These are phyloP conservation scores for Pouteria campechiana DNA, from an alignment of 179 eudicot genomes.

Conservation along the genomic window DNA sequence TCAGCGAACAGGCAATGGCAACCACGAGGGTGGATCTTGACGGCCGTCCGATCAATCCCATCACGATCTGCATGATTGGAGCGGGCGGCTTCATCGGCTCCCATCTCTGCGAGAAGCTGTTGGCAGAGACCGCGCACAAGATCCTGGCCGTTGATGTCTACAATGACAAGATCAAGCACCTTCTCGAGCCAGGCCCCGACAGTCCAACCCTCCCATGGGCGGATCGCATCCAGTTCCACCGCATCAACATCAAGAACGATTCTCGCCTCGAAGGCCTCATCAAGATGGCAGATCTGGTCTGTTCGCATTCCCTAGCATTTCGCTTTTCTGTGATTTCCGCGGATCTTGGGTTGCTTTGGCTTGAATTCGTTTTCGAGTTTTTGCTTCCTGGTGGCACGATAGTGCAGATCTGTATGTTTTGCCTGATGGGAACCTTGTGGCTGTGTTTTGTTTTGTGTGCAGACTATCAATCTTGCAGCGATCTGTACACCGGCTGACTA, in stretches of 20 bases:
- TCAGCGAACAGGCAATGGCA: slow-evolving; percentile 18
- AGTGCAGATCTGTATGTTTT: neutral
- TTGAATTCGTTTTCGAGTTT: neutral
- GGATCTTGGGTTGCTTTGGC: neutral
- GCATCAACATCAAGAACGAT: slow-evolving; percentile 87
- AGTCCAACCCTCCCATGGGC: slow-evolving; percentile 46
- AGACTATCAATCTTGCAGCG: slow-evolving; percentile 94
- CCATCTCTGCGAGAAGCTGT: slow-evolving; percentile 82
- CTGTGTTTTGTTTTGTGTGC: slow-evolving; percentile 9
- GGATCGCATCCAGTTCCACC: slow-evolving; percentile 76
- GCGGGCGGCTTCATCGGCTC: slow-evolving; percentile 99
- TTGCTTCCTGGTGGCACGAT: neutral
- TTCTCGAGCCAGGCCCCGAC: slow-evolving; percentile 60
- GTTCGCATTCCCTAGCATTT: neutral
- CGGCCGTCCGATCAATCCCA: slow-evolving; percentile 53
- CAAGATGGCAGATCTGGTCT: slow-evolving; percentile 85
- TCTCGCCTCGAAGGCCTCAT: slow-evolving; percentile 96
- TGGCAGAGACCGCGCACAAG: slow-evolving; percentile 75
- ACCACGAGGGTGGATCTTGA: slow-evolving; percentile 73
- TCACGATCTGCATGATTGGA: slow-evolving; percentile 91
- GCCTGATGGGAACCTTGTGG: too few species aligned
- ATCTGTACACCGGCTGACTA: slow-evolving; percentile 99
- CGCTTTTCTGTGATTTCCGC: neutral
- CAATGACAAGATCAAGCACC: slow-evolving; percentile 90
- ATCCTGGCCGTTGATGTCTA: slow-evolving; percentile 87